phyloP scores from a whole-genome alignment of 345 rosid genomes.

The Rhodamnia argentea region DNA sequence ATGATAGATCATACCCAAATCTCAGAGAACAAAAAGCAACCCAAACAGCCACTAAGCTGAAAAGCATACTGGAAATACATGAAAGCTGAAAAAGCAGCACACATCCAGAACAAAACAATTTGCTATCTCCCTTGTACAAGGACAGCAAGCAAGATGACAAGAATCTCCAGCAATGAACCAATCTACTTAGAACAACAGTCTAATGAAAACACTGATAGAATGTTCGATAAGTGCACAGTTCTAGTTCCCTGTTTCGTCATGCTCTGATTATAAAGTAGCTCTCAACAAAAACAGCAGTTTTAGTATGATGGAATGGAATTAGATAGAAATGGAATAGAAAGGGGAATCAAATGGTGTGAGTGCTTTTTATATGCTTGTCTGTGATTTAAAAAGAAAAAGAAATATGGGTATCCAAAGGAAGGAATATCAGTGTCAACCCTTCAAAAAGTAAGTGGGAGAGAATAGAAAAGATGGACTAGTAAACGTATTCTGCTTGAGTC shows the following conservation, averaged over 20 bases:
- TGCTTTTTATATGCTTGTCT: background rate
- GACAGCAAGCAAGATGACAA: background rate
- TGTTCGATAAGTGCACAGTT: background rate
- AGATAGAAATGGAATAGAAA: background rate
- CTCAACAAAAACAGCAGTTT: background rate
- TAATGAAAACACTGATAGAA: background rate
- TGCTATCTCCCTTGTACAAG: background rate
- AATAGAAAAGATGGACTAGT: background rate
- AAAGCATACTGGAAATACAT: background rate
- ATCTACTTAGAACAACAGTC: background rate
- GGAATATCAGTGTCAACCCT: background rate
- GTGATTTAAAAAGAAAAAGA: background rate
- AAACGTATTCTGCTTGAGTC: background rate
- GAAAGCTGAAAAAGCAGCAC: background rate
- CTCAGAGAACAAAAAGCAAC: background rate
- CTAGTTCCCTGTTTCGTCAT: background rate
- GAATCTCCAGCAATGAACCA: background rate
- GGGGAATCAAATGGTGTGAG: background rate
- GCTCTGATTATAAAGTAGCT: background rate
- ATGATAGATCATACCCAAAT: background rate
- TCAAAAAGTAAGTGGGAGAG: background rate
- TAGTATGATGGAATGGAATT: background rate
- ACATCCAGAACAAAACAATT: background rate
- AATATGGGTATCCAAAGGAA: background rate
- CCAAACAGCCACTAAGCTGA: background rate